A percentile compares a stretch with the other conserved stretches of the same genome.
Evolutionary conservation across 495 filamentous ascomycete species (phyloP).

Genomic region (Trichoderma erinaceum): DNA sequence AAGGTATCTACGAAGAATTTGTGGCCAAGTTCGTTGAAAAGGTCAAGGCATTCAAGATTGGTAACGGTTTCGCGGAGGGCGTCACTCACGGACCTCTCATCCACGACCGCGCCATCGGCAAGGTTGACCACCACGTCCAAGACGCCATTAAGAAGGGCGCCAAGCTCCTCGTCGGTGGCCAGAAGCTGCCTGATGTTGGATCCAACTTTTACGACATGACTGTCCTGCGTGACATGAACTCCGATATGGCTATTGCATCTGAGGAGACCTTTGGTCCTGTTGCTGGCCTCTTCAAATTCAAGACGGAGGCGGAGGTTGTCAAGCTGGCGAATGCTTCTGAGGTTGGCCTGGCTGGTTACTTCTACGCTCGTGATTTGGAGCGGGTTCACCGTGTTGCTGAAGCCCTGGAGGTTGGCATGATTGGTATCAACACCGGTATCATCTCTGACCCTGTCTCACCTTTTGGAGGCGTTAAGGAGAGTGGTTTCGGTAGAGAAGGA

Average conservation of each 20-base stretch:
- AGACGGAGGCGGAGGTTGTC: conserved; percentile 77
- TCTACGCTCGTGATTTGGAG: conserved; percentile 70
- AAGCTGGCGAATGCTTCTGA: conserved; percentile 67
- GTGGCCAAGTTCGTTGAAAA: conserved; percentile 62
- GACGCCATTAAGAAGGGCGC: conserved; percentile 73
- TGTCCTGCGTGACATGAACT: conserved; percentile 72
- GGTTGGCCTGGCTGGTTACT: conserved; percentile 82
- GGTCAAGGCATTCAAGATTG: conserved; percentile 71
- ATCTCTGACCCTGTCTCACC: conserved; percentile 77
- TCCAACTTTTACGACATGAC: conserved; percentile 79
- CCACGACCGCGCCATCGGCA: conserved; percentile 64
- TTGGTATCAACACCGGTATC: conserved; percentile 77
- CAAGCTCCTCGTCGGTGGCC: conserved; percentile 63
- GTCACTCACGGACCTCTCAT: conserved; percentile 81
- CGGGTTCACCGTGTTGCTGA: conserved; percentile 73
- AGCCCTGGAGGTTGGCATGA: conserved; percentile 84
- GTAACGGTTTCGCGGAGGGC: conserved; percentile 62
- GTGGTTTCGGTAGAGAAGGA: conserved; percentile 88
- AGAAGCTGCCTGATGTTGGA: conserved; percentile 56
- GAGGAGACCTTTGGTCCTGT: conserved; percentile 91
- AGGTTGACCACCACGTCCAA: conserved; percentile 70
- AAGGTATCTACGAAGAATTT: conserved; percentile 73
- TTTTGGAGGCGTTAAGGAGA: conserved; percentile 92
- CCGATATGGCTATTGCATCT: conserved; percentile 66
- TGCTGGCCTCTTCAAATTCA: conserved; percentile 75